These are phyloP conservation scores for Fusarium marasasianum DNA, from an alignment of 2,329 filamentous ascomycete species.

Conservation along the genomic window DNA sequence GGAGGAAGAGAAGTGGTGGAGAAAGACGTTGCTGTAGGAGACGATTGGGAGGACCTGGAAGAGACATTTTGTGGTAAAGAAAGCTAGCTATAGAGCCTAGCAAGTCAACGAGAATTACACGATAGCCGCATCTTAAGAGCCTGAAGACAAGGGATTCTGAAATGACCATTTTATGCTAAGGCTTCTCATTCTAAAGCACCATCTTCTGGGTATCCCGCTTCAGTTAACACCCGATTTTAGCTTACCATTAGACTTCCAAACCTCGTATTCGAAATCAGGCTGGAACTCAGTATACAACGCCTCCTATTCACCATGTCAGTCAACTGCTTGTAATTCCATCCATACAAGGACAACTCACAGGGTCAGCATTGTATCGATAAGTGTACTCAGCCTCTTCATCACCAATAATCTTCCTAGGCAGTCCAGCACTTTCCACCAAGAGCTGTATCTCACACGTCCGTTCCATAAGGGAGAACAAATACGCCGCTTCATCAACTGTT, in stretches of 20 bases:
- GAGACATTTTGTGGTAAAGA: neutral
- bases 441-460: conserved; percentile 48
- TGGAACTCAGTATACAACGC: conserved; percentile 49
- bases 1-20: conserved; percentile 60
- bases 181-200: neutral
- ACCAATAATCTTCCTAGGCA: conserved; percentile 44
- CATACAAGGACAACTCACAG: conserved; percentile 23
- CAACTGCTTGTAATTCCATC: accelerated
- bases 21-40: conserved; percentile 48
- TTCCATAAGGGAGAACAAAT: conserved; percentile 59
- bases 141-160: neutral
- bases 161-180: neutral
- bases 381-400: conserved; percentile 54
- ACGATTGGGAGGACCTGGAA: neutral
- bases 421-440: conserved; percentile 42
- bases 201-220: neutral
- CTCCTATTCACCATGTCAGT: conserved; percentile 32
- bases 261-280: conserved; percentile 48
- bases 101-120: neutral
- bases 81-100: neutral
- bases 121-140: neutral
- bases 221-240: conserved; percentile 24
- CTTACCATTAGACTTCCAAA: conserved; percentile 44
- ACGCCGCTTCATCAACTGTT: conserved; percentile 75
- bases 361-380: conserved; percentile 46